Evolutionary conservation across 2,329 filamentous ascomycete genomes (phyloP), one percentile per base, ranked within the genome.

Genomic region (Chrysoporthe austroafricana): DNA sequence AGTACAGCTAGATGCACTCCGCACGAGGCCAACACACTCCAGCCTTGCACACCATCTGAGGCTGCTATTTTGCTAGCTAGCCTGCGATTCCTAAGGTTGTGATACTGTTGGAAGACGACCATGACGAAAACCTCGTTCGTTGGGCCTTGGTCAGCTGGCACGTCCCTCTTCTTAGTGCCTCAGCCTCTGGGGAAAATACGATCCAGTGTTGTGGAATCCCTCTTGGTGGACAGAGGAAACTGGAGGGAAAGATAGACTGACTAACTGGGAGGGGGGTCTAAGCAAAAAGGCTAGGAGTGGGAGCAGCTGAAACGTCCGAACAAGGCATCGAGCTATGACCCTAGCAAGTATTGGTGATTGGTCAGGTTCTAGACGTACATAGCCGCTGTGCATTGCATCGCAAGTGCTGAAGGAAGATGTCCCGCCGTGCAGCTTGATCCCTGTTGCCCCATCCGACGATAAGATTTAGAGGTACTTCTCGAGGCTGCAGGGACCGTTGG

Each of bases 341-440:
- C 62, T 43, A 18, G 42, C 58, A 50, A 34, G 52, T 48, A 43
- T 36, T n/a, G 34, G 39, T 67, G 72, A 75, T 76, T 76, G 75
- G 75, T 58, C 66, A 69, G 61, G 65, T 67, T 67, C 70, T 70
- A 70, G 70, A 69, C 73, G 74, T 73, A 77, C 73, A 73, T 77
- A 76, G 74, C 75, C 75, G 75, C 75, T 73, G 72, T 77, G 75
- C 75, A 77, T 75, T 70, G 74, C 70, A 71, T 71, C 26, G 70
- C 70, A 68, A 70, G 70, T 70, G 67, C 68, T 71, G 59, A 69
- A 58, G 54, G 43, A 59, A 69, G 59, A 68, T 50, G 44, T 44
- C 57, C 66, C 60, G 60, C 48, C 44, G n/a, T 39, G 34, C 62
- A 63, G 62, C 36, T 60, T 42, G 48, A 70, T 61, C 69, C 69